Evolutionary conservation across 768 basidiomycete genomes (phyloP), one percentile per base, ranked within the genome.

Genomic region (Boletales sp.): DNA sequence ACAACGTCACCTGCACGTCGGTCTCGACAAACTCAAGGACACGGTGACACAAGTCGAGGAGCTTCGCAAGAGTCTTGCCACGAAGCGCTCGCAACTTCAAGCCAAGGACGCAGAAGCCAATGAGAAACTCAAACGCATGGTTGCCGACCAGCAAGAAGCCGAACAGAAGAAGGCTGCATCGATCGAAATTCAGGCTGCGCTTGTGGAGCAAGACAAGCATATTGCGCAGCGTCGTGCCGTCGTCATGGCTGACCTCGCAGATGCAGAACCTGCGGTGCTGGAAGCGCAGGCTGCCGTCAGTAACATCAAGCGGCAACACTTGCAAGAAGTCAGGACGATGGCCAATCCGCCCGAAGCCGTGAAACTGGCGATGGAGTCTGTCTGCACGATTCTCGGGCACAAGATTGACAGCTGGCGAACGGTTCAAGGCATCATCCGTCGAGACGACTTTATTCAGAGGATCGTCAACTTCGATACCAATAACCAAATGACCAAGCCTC

Each of bases 41-140:
- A 99, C 97, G 0, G 94, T 99, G 52, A 88, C 86, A 1, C 94
- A 98, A 65, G 97, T 99, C 32, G 97, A 98, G 69, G 90, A 97
- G 61, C 79, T 99, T 24, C 82, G 95, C 47, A 90, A 90, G 72
- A 97, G 94, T 66, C 82, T 98, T 35, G 94, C 97, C 3, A 85
- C 87, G 60, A 99, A 99, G 69, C 84, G 91, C 17, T 82, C 86
- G 3, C 94, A 98, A 60, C 80, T 99, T 29, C 83, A 94, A 64
- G 87, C 90, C 21, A 99, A 99, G 75, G 81, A 97, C 60, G 83
- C 83, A 1, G 91, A 98, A 69, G 97, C 97, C 11, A 97, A 99
- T 67, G 91, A 92, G 63, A 99, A 99, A 71, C 79, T 99, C 36
- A 86, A 90, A 68, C 90, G 92, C 50, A 98, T 99, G 95, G 94